Percentiles rank a stretch among this genome's conserved stretches.
Evolutionary conservation across 2,329 filamentous ascomycete genomes (phyloP).

Genomic region (Ambrosiella xylebori): DNA sequence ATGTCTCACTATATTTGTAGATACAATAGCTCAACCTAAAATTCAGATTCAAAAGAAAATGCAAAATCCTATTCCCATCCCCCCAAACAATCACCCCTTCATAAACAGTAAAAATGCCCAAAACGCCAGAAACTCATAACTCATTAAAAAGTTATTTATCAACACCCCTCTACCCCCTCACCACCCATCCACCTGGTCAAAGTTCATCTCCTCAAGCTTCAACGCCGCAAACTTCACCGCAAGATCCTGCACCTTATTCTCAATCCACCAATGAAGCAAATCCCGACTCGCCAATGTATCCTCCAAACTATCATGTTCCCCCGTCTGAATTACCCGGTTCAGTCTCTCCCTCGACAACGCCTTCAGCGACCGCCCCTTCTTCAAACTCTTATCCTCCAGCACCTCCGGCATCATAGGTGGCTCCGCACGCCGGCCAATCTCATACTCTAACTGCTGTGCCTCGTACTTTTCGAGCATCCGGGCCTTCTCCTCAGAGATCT

Average conservation of each 20-base stretch:
- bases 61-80: background rate
- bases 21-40: too few species aligned
- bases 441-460: conserved; percentile 4
- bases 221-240: background rate
- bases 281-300: conserved; percentile 28
- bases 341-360: conserved; percentile 22
- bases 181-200: background rate
- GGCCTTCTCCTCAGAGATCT: background rate
- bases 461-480: conserved; percentile 5
- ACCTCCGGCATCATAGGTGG: background rate
- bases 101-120: background rate
- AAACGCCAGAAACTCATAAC: background rate
- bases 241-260: conserved; percentile 5
- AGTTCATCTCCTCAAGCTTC: background rate
- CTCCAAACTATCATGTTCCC: conserved; percentile 27
- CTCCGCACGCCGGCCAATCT: background rate
- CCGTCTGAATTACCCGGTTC: conserved; percentile 23
- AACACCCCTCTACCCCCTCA: background rate
- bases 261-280: conserved; percentile 23
- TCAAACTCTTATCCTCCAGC: background rate
- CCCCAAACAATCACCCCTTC: background rate
- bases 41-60: background rate
- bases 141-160: background rate
- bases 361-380: conserved; percentile 24
- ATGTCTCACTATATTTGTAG: too few species aligned